Base-by-base conservation (phyloP, 108 stramenopile genomes). In the Cyclotella atomus region DNA sequence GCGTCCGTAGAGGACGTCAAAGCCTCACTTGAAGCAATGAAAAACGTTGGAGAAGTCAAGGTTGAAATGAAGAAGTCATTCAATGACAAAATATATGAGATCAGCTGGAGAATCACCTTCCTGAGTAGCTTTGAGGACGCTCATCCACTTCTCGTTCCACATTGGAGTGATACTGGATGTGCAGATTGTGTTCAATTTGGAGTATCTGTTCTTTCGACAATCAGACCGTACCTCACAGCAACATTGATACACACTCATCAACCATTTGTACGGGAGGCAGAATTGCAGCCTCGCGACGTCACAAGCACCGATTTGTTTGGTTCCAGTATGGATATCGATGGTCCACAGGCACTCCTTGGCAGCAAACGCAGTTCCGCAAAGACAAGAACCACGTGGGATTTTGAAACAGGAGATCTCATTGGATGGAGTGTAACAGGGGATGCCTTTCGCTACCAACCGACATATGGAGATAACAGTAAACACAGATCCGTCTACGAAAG, bases 311-410 rank as follows among this genome's bases (percentile, higher is more conserved):
- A 81, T 46, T 55, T 62, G 60, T 83, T 82, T 59, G 87, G 87
- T 23, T 28, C 53, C 14, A 71, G 68, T 59, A 34, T 88, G n/a
- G 73, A 64, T 24, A 28, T 83, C 29, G 63, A 79, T 65, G 83
- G 79, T 7, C 25, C 71, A 15, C 70, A 75, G 45, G 62, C 84
- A 2, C 38, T 89, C 12, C 77, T 93, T 54, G 91, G 94, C 19
- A 91, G 90, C 24, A 73, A 64, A 32, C 71, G 52, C 33, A 84
- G 83, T 60, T 35, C 73, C 27, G 87, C 85, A 33, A 78, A 70
- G 29, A 62, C 88, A 10, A 28, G 70, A 29, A 89, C 89, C 17
- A 90, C 90, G 14, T 95, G 91, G 90, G 89, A 92, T 62, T 95
- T 95, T 67, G 94, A 95, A 73, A 90, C 94, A 9, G 94, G 90